These are phyloP conservation scores for Tillandsia leiboldiana DNA, from an alignment of 176 grass and related monocot genomes.

Conservation along the genomic window DNA sequence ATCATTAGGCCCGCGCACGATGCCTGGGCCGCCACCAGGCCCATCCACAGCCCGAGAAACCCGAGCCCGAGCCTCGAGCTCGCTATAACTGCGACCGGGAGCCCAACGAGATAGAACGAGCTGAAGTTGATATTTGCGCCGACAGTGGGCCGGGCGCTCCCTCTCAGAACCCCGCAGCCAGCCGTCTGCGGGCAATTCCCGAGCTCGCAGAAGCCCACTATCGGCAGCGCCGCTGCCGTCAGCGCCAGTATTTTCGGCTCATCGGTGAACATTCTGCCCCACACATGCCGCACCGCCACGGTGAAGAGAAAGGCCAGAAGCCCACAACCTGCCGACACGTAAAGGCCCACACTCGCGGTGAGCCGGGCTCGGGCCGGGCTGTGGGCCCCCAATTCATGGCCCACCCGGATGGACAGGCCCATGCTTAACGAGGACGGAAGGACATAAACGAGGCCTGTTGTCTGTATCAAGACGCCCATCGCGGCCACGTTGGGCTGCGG, in stretches of 20 bases:
- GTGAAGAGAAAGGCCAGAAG: slow-evolving; percentile 5
- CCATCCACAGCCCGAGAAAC: slow-evolving; percentile 6
- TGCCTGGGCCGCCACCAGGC: slow-evolving; percentile 13
- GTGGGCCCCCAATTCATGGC: slow-evolving; percentile 12
- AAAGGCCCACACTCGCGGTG: background rate
- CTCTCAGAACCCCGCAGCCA: slow-evolving; percentile 11
- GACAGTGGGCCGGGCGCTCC: background rate
- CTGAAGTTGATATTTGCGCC: slow-evolving; percentile 14
- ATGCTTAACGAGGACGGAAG: slow-evolving; percentile 6
- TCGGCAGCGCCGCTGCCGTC: slow-evolving; percentile 3
- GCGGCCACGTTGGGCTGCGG: slow-evolving; percentile 11
- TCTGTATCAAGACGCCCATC: slow-evolving; percentile 18
- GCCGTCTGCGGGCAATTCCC: slow-evolving; percentile 17
- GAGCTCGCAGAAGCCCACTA: slow-evolving; percentile 15
- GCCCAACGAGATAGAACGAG: slow-evolving; percentile 12
- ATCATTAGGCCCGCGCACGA: slow-evolving; percentile 1
- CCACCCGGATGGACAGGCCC: slow-evolving; percentile 16
- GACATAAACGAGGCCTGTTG: slow-evolving; percentile 17
- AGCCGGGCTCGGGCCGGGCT: background rate
- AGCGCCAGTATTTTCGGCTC: slow-evolving; percentile 1
- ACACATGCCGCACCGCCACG: background rate
- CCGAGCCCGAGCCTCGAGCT: slow-evolving; percentile 1
- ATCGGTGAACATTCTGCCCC: slow-evolving; percentile 13
- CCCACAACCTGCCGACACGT: background rate
- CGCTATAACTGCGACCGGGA: slow-evolving; percentile 5